Percentiles rank a stretch among this genome's conserved stretches.
Conservation (phyloP, 1,284 basidiomycete genomes). For the Ustilago sp. region DNA sequence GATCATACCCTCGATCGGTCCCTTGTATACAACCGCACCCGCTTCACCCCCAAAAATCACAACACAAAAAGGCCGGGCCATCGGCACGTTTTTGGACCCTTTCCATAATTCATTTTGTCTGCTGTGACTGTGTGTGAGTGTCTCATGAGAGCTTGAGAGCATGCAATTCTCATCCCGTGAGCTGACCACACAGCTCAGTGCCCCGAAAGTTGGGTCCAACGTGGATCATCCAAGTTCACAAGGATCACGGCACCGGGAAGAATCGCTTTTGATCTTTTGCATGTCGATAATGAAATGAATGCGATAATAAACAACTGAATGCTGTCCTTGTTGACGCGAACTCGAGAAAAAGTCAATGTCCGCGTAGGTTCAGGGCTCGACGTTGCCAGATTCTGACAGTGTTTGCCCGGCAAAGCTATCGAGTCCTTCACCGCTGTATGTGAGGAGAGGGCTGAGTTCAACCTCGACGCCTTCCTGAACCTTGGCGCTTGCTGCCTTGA, state of each 20-base stretch:
- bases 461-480: constrained; percentile 81
- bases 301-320: background rate
- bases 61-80: constrained; percentile 46
- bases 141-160: background rate
- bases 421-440: constrained; percentile 92
- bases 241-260: no score
- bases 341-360: no score
- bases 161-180: background rate
- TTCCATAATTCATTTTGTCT: constrained; percentile 7
- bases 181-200: background rate
- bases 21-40: constrained; percentile 38
- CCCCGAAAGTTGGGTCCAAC: no score
- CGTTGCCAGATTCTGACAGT: constrained; percentile 72
- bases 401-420: constrained; percentile 82
- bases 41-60: constrained; percentile 23
- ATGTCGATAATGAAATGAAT: background rate
- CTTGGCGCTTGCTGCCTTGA: constrained; percentile 81
- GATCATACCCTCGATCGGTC: constrained; percentile 1
- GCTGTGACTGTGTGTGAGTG: background rate
- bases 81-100: constrained; percentile 44
- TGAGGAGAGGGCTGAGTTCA: constrained; percentile 88
- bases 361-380: constrained; percentile 26
- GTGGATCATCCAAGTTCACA: no score
- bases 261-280: background rate
- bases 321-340: background rate